phyloP scores from a whole-genome alignment of 768 basidiomycete species.

The Kwoniella sp. region DNA sequence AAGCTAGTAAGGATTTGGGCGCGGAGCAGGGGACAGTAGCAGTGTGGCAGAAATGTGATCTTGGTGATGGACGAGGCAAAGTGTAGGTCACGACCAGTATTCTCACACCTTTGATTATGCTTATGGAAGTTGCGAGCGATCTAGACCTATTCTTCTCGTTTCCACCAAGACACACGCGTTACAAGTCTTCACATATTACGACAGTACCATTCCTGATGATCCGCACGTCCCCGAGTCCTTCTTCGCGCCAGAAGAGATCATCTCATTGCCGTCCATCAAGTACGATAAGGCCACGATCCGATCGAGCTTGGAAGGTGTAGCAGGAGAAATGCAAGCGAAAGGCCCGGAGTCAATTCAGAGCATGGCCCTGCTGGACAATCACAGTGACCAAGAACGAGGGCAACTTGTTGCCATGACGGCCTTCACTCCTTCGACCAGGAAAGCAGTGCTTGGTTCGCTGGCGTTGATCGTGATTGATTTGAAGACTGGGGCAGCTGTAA shows the following conservation, averaged over 20 bases:
- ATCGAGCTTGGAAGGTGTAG: slow-evolving; percentile 6
- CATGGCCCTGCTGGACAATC: slow-evolving; percentile 8
- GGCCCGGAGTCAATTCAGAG: not conserved
- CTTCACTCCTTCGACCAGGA: not conserved
- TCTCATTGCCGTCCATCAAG: slow-evolving; percentile 27
- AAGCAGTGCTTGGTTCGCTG: slow-evolving; percentile 7
- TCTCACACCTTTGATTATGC: not conserved
- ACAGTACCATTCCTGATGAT: slow-evolving; percentile 28
- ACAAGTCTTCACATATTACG: slow-evolving; percentile 30
- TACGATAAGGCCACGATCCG: slow-evolving; percentile 15
- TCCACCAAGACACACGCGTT: slow-evolving; percentile 24
- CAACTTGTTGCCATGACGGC: slow-evolving; percentile 6
- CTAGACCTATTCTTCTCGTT: slow-evolving; percentile 32
- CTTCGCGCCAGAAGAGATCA: slow-evolving; percentile 38
- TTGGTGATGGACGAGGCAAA: slow-evolving; percentile 36
- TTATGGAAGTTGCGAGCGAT: not conserved
- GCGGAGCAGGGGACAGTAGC: slow-evolving; percentile 2
- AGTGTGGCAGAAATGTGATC: slow-evolving; percentile 35
- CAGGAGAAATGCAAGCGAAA: not conserved
- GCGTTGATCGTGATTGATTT: slow-evolving; percentile 28
- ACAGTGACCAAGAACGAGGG: not conserved
- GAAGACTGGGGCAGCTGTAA: slow-evolving; percentile 26
- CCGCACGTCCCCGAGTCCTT: slow-evolving; percentile 34
- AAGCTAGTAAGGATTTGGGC: not conserved
- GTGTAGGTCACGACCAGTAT: slow-evolving; percentile 20